Percentiles rank a stretch among this genome's conserved stretches.
phyloP scores from a whole-genome alignment of 2,329 filamentous ascomycete genomes.

The Chrysosporium queenslandicum region DNA sequence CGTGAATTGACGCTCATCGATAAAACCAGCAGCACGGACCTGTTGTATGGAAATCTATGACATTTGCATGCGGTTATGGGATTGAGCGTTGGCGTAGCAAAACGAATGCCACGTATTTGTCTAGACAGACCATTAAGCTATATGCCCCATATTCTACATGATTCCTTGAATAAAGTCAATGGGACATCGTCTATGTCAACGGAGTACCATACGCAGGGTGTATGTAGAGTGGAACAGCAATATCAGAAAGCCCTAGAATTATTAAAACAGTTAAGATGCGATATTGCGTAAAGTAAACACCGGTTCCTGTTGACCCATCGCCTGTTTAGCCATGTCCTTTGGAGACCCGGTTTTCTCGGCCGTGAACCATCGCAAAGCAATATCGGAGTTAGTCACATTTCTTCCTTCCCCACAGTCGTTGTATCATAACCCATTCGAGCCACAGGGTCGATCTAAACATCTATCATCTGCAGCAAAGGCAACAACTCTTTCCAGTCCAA shows the following conservation, averaged over 20 bases:
- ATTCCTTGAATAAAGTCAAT: neutral
- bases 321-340: no score
- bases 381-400: no score
- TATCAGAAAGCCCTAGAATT: no score
- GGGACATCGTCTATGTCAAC: no score
- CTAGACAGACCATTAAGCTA: no score
- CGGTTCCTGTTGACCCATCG: neutral
- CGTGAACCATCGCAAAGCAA: neutral
- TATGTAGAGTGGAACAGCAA: no score
- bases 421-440: neutral
- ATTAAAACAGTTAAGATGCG: neutral
- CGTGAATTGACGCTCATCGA: neutral
- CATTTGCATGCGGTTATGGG: neutral
- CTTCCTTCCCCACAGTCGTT: neutral
- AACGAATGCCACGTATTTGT: no score
- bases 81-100: neutral
- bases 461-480: neutral
- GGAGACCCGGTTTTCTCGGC: no score
- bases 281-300: neutral
- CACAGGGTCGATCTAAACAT: neutral
- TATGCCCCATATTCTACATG: neutral
- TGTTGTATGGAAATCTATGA: neutral
- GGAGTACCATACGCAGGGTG: no score
- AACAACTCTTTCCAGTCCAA: constrained; percentile 25
- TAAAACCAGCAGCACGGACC: neutral